Percentiles rank a stretch among this genome's conserved stretches.
Conservation (phyloP, 2,329 filamentous ascomycete species). For the Nigrospora sphaerica region DNA sequence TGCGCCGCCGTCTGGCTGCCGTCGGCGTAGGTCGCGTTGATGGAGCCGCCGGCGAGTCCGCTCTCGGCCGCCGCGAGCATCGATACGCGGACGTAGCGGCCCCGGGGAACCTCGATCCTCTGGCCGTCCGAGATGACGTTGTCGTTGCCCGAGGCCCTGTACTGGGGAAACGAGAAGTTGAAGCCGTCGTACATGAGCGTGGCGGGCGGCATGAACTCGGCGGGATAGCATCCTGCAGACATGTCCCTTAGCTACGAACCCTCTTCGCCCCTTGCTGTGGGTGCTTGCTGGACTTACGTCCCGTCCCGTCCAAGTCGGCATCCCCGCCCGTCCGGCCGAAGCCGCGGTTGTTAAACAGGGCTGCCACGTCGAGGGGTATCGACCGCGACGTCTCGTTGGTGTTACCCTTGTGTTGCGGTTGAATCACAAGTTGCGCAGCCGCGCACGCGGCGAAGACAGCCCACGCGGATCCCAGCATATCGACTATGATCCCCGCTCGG, state of each 20-base stretch:
- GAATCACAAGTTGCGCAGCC: neutral
- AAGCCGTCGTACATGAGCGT: conserved; percentile 10
- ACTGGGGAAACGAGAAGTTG: conserved; percentile 8
- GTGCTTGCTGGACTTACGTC: neutral
- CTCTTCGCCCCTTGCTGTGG: neutral
- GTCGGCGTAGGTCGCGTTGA: conserved; percentile 9
- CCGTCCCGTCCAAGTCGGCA: conserved; percentile 10
- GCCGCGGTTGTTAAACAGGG: conserved; percentile 8
- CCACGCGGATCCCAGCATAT: no score
- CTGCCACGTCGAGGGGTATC: conserved; percentile 6
- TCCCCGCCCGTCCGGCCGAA: conserved; percentile 9
- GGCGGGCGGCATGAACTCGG: conserved; percentile 7
- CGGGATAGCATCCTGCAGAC: conserved; percentile 5
- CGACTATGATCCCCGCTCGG: no score
- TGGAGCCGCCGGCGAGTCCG: conserved; percentile 7
- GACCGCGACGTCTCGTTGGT: neutral
- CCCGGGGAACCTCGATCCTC: conserved; percentile 4
- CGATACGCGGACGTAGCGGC: conserved; percentile 8
- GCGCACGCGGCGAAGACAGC: neutral
- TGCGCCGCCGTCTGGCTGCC: conserved; percentile 3
- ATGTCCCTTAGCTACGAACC: neutral
- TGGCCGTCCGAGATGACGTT: conserved; percentile 12
- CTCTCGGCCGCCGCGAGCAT: conserved; percentile 11
- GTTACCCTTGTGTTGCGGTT: neutral
- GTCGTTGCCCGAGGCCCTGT: conserved; percentile 6